Evolutionary conservation across 164 flowering plant species (phyloP).

Genomic region (Hamamelis virginiana): DNA sequence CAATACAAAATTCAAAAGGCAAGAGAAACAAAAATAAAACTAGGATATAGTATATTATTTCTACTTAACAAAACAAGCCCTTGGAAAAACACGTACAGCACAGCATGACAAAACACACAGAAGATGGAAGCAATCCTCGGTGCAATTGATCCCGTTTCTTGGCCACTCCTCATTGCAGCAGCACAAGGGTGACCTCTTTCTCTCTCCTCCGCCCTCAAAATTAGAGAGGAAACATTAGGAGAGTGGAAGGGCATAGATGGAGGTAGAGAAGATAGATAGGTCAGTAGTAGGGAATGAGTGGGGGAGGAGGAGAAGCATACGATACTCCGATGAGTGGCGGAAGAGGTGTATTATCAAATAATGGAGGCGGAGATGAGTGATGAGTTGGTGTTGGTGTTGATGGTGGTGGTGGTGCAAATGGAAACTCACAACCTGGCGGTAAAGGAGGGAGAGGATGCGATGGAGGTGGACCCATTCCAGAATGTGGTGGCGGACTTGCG

Average conservation of each 20-base stretch:
- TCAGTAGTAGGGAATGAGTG: slow-evolving; percentile 53
- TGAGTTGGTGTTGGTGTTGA: slow-evolving; percentile 4
- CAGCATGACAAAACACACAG: background rate
- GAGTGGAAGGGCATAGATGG: background rate
- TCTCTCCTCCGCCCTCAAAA: background rate
- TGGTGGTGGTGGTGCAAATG: slow-evolving; percentile 19
- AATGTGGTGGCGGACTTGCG: background rate
- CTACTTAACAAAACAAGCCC: background rate
- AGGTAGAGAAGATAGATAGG: slow-evolving; percentile 6
- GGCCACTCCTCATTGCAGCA: background rate
- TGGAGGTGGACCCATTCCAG: slow-evolving; percentile 10
- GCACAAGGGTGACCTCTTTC: background rate
- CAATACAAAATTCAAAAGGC: background rate
- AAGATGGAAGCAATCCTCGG: background rate
- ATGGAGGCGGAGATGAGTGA: slow-evolving; percentile 25
- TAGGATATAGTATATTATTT: background rate
- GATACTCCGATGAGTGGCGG: slow-evolving; percentile 63
- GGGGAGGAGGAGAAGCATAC: slow-evolving; percentile 75
- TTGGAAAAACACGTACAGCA: background rate
- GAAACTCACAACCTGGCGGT: slow-evolving; percentile 15
- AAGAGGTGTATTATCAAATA: slow-evolving; percentile 26
- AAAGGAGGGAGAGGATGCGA: slow-evolving; percentile 24
- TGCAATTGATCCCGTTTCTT: background rate
- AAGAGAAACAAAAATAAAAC: background rate
- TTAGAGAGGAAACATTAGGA: background rate